phyloP scores from a whole-genome alignment of 257 asterid species.

The Leonotis leonurus region DNA sequence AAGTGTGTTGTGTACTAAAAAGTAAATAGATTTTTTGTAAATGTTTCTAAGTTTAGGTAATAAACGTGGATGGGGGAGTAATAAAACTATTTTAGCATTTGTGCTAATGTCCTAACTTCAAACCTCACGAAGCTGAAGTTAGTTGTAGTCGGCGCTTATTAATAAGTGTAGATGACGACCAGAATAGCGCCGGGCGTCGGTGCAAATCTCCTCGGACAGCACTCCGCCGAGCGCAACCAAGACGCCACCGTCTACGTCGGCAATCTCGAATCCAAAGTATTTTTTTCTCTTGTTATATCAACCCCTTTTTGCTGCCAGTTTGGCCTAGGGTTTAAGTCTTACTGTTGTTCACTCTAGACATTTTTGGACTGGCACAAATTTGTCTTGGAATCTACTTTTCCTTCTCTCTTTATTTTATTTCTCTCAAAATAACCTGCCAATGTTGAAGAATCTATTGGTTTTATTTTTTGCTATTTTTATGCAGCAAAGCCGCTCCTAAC shows the following conservation, averaged over 20 bases:
- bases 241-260: slow-evolving; percentile 97
- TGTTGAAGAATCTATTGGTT: no score
- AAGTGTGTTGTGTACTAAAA: no score
- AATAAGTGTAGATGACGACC: slow-evolving; percentile 55
- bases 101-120: neutral
- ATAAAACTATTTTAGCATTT: no score
- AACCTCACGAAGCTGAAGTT: slow-evolving; percentile 4
- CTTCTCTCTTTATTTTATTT: no score
- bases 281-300: neutral
- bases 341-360: neutral
- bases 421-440: no score
- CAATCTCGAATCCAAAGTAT: slow-evolving; percentile 74
- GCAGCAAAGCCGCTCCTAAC: neutral
- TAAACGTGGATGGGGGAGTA: no score
- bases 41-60: no score
- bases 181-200: slow-evolving; percentile 96
- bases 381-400: no score
- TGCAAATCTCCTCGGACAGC: slow-evolving; percentile 93
- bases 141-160: neutral
- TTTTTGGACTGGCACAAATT: no score
- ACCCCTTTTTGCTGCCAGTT: neutral
- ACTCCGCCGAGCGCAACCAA: slow-evolving; percentile 95
- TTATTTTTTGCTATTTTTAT: no score
- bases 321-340: slow-evolving; percentile 11
- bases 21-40: no score